Evolutionary conservation across 2,329 filamentous ascomycete genomes (phyloP), one percentile per base, ranked within the genome.

Genomic region (Ceratocystis smalleyi): DNA sequence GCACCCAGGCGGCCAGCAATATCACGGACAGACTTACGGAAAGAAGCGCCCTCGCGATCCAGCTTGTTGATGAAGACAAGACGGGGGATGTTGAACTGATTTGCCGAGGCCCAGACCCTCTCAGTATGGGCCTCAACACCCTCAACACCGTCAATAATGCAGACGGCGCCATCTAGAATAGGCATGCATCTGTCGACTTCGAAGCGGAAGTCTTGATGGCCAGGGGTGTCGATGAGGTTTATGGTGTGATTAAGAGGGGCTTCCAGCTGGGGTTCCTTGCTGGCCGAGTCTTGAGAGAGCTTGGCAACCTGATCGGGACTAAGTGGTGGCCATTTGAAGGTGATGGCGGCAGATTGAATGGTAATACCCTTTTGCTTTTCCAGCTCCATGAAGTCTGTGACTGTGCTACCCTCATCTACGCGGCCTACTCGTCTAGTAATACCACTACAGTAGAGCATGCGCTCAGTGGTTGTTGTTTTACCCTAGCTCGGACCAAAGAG

Each of bases 401-500:
- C 91, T 3, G 94, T 97, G 68, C 95, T 96, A 45, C 94, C 94
- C 74, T 95, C 88, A 70, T 97, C 92, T 68, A 99, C 94, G 82
- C 81, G 81, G 76, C 94, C 94, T 71, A 96, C 84, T 73, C 91
- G 81, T 68, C 89, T 81, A 8, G 91, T 95, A 67, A 91, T 85
- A 60, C 94, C 92, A 73, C 90, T 95, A 71, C 96, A 96, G 72
- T 91, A 97, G 71, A 99, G 87, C 92, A 97, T 97, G 66, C 94
- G 91, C 83, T 99, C 94, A 2, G 94, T 97, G 0, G 94, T 99
- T 0, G 94, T 97, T 1, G 94, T 99, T 79, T 99, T 99, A 7
- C 94, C 94, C 81, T 83, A 63, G 7, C 7, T 32, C 66, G 71
- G 15, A 24, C 12, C 17, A 5, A 30, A 24, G 22, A 10, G 22